phyloP scores from a whole-genome alignment of 106 monocot species.

The Allium sativum region DNA sequence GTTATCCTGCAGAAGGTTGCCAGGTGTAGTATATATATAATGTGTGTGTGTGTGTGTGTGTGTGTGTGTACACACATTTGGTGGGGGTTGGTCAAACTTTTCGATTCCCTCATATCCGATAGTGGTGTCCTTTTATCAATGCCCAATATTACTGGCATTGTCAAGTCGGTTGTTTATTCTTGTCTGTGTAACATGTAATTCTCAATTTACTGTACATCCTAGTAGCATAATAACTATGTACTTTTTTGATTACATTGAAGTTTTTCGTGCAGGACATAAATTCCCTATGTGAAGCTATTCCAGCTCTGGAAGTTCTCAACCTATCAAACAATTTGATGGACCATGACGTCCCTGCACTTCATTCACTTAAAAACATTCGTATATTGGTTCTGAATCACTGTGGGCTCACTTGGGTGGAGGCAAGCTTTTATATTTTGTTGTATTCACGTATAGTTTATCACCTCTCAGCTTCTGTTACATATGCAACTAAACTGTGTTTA shows the following conservation, averaged over 20 bases:
- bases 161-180: no score
- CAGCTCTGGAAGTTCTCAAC: constrained; percentile 66
- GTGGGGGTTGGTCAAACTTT: no score
- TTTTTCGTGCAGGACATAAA: constrained; percentile 55
- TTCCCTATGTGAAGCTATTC: constrained; percentile 66
- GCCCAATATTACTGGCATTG: no score
- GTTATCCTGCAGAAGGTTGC: no score
- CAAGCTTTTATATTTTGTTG: constrained; percentile 8
- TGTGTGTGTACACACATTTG: no score
- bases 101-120: no score
- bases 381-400: constrained; percentile 87
- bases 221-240: not conserved
- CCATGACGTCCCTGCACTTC: constrained; percentile 26
- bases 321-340: constrained; percentile 61
- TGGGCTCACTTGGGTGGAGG: constrained; percentile 73
- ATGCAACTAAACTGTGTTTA: not conserved
- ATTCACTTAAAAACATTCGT: constrained; percentile 39
- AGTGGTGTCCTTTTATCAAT: no score
- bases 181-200: not conserved
- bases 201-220: not conserved
- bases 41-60: no score
- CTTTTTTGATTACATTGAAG: no score
- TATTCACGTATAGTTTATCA: not conserved
- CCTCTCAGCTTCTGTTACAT: not conserved
- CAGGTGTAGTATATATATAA: no score